phyloP scores from a whole-genome alignment of 176 grass and related monocot genomes.

The Oryza officinalis region DNA sequence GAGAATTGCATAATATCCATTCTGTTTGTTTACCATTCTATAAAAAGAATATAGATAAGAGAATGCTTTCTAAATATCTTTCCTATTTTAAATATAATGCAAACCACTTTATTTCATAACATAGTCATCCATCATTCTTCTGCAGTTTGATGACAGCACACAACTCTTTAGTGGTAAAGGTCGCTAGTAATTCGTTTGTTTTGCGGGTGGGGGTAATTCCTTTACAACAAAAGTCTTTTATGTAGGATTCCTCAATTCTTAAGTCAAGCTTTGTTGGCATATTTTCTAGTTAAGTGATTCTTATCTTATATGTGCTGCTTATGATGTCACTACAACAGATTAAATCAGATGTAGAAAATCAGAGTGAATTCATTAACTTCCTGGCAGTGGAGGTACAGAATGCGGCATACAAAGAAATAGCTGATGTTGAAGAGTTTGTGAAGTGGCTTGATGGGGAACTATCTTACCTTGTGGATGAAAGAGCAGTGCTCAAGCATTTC shows the following conservation, averaged over 20 bases:
- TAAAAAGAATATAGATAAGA: constrained; percentile 8
- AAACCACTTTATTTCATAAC: background rate
- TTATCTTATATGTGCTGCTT: background rate
- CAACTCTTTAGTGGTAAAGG: background rate
- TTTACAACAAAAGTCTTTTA: background rate
- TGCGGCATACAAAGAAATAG: constrained; percentile 84
- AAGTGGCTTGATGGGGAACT: constrained; percentile 97
- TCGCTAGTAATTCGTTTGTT: background rate
- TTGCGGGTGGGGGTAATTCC: background rate
- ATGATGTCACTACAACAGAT: constrained; percentile 64
- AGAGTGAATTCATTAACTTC: constrained; percentile 81
- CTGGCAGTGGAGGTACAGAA: constrained; percentile 74
- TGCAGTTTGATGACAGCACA: background rate
- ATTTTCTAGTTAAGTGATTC: constrained; percentile 15
- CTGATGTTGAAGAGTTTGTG: constrained; percentile 89
- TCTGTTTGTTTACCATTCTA: constrained; percentile 3
- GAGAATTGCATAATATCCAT: constrained; percentile 9
- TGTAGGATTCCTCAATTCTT: background rate
- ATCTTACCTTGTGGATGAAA: constrained; percentile 96
- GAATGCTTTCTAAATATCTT: constrained; percentile 26
- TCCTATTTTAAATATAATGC: constrained; percentile 4
- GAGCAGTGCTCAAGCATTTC: constrained; percentile 98
- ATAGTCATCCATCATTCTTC: background rate
- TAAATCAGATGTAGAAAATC: constrained; percentile 97
- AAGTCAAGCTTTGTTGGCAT: constrained; percentile 11